phyloP scores from a whole-genome alignment of 805 yeast species.

The Schwanniomyces sp. region DNA sequence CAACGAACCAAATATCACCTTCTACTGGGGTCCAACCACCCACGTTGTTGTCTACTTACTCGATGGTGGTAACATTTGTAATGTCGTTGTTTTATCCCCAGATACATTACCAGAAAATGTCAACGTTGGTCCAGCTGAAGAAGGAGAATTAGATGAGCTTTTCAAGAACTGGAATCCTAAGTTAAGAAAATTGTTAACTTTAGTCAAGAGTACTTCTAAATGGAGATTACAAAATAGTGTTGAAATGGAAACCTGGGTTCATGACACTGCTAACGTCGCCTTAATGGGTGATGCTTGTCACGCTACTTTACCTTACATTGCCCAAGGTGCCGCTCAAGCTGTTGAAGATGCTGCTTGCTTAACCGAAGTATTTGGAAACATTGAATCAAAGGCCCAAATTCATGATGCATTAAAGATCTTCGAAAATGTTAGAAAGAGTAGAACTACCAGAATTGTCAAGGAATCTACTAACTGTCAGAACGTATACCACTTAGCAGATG shows the following conservation, averaged over 20 bases:
- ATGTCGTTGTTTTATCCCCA: slow-evolving; percentile 28
- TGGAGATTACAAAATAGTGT: slow-evolving; percentile 25
- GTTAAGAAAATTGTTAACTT: slow-evolving; percentile 15
- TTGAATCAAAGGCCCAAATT: slow-evolving; percentile 16
- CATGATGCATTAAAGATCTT: slow-evolving; percentile 13
- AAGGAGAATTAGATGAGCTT: slow-evolving; percentile 19
- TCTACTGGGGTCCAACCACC: slow-evolving; percentile 30
- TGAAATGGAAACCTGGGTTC: slow-evolving; percentile 25
- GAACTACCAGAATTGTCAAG: slow-evolving; percentile 25
- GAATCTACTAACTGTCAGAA: slow-evolving; percentile 15
- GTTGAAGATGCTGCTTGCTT: slow-evolving; percentile 32
- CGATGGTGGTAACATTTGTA: slow-evolving; percentile 23
- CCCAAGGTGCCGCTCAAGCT: slow-evolving; percentile 34
- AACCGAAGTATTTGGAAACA: slow-evolving; percentile 16
- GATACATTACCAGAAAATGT: slow-evolving; percentile 21
- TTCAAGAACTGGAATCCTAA: slow-evolving; percentile 28
- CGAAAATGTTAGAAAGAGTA: slow-evolving; percentile 18
- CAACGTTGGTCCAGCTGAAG: slow-evolving; percentile 15
- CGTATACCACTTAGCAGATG: slow-evolving; percentile 27
- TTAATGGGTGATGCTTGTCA: slow-evolving; percentile 36
- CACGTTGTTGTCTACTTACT: slow-evolving; percentile 28
- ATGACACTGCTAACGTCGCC: slow-evolving; percentile 22
- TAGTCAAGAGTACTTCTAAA: slow-evolving; percentile 18
- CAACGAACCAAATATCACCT: slow-evolving; percentile 22
- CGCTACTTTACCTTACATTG: slow-evolving; percentile 34